Base-by-base conservation (phyloP, 2,329 filamentous ascomycete species). In the Metarhizium sp. region DNA sequence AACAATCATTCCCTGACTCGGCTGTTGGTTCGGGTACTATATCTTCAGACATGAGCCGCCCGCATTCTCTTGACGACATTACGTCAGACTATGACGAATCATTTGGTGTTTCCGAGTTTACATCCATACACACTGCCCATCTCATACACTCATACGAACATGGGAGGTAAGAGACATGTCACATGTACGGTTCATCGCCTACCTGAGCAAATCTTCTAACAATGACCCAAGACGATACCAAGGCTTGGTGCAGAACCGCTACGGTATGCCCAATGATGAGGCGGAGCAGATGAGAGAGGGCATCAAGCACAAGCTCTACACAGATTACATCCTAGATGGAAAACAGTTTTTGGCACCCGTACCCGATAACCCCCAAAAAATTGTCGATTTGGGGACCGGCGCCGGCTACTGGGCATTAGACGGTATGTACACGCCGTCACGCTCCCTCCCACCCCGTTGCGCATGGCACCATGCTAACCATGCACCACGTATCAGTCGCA, bases 331-430 rank as follows among this genome's bases (percentile, higher is more conserved):
- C 10, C 64, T 78, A 6, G 64, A 69, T 11, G 75, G 73, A 40
- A 67, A 69, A 30, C 64, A 76, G 11, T 73, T 70, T 55, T 55
- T 75, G 0, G 69, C 77, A 1, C 77, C 77, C 6, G 70, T 80
- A 18, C 72, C 70, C 20, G 62, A 70, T 29, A 64, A 67, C 25
- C 75, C 75, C 2, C 76, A 78, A 50, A 78, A 74, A 59, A 77
- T 80, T 56, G 65, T 79, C 40, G 76, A 79, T 57, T 62, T 79
- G 16, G 77, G 77, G 30, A 78, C 76, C 4, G 77, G 77, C 6
- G 75, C 74, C 36, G 75, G 75, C 32, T 71, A 81, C 46, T 85
- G 81, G 81, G 80, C 80, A 2, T 75, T 81, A 53, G 75, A 78
- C 60, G 67, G 75, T 78, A 25, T 25, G 25, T 25, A 61, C 42